Conservation (phyloP, 805 yeast species). For the Candida schatavii region DNA sequence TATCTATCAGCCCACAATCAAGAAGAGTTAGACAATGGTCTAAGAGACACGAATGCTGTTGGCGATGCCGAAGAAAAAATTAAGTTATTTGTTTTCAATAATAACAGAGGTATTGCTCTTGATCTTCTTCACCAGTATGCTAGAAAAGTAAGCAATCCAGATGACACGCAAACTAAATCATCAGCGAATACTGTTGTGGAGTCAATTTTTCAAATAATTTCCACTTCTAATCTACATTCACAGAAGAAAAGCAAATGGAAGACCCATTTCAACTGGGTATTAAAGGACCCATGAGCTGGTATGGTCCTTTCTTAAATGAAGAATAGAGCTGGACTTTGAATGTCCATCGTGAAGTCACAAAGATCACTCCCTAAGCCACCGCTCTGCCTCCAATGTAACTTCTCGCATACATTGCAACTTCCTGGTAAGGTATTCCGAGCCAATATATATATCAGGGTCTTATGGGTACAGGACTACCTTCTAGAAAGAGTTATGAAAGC, state of each 20-base stretch:
- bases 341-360: no score
- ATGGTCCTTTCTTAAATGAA: no score
- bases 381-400: no score
- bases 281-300: conserved; percentile 2
- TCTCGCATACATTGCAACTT: no score
- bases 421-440: no score
- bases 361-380: no score
- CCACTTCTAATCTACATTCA: conserved; percentile 16
- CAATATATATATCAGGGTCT: no score
- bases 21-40: neutral
- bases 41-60: neutral
- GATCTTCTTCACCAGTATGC: conserved; percentile 21
- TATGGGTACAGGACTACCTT: no score
- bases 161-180: conserved; percentile 9
- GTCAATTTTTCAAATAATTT: conserved; percentile 14
- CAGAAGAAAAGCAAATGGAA: conserved; percentile 20
- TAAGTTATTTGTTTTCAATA: conserved; percentile 15
- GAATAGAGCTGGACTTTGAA: no score
- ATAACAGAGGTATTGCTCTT: conserved; percentile 19
- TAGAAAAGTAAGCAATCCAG: conserved; percentile 11
- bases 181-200: conserved; percentile 10
- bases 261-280: conserved; percentile 14
- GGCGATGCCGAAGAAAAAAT: neutral
- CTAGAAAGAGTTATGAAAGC: no score
- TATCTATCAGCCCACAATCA: no score